Evolutionary conservation across 2,329 filamentous ascomycete species (phyloP).

Genomic region (Aspergillus sp.): DNA sequence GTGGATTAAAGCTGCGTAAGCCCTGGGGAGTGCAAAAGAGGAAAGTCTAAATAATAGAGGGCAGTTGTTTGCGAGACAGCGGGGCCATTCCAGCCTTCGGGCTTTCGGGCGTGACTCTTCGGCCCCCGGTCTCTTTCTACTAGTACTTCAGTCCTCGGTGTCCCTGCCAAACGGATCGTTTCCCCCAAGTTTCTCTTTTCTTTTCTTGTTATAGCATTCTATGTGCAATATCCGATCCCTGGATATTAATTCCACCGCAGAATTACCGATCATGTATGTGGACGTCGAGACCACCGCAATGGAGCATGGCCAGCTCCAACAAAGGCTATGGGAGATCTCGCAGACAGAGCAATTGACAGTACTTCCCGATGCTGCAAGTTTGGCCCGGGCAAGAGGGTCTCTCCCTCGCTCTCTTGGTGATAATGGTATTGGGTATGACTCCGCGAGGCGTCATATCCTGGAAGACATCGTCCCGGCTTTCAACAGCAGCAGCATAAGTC

Average conservation of each 20-base stretch:
- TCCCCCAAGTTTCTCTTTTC: not conserved
- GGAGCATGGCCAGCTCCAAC: conserved; percentile 22
- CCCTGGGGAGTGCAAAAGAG: not conserved
- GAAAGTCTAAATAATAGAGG: not conserved
- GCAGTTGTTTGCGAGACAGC: not conserved
- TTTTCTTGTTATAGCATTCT: not conserved
- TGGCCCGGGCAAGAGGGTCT: conserved; percentile 34
- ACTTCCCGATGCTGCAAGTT: conserved; percentile 29
- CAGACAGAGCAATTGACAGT: conserved; percentile 31
- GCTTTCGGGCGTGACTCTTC: too few species aligned
- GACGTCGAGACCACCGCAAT: conserved; percentile 7
- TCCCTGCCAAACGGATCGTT: conserved; percentile 6
- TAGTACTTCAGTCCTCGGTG: not conserved
- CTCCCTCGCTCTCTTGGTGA: conserved; percentile 30
- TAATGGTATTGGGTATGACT: conserved; percentile 31
- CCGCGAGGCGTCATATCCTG: conserved; percentile 39
- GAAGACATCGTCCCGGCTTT: conserved; percentile 54
- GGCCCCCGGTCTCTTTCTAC: not conserved
- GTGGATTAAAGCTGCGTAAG: conserved; percentile 3
- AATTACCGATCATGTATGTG: conserved; percentile 15
- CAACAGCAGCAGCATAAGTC: conserved; percentile 63
- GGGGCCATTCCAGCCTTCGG: not conserved
- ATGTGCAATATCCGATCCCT: not conserved
- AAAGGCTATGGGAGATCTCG: conserved; percentile 31
- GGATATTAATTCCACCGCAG: not conserved